phyloP scores from a whole-genome alignment of 164 flowering plant species.

The Chimonanthus salicifolius region DNA sequence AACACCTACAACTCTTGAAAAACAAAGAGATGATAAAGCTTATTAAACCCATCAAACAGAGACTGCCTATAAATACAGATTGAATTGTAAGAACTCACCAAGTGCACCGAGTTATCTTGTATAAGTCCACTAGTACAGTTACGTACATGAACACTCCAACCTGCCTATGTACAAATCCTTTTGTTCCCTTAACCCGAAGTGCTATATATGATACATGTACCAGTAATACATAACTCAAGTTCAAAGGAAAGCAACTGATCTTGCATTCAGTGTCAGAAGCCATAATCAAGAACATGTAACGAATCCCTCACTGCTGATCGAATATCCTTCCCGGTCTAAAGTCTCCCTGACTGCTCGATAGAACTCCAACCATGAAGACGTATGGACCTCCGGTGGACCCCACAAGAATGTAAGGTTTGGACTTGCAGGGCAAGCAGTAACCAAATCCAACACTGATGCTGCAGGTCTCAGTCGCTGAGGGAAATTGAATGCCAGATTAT shows the following conservation, averaged over 20 bases:
- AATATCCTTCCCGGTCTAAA: constrained; percentile 37
- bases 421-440: constrained; percentile 70
- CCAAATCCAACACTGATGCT: constrained; percentile 76
- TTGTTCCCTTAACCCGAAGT: constrained; percentile 7
- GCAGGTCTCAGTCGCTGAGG: constrained; percentile 63
- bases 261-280: not conserved
- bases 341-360: constrained; percentile 65
- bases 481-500: constrained; percentile 77
- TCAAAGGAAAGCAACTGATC: constrained; percentile 3
- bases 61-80: constrained; percentile 19
- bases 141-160: constrained; percentile 13
- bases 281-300: constrained; percentile 46
- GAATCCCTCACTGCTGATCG: constrained; percentile 44
- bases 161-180: constrained; percentile 30
- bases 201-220: constrained; percentile 18
- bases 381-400: constrained; percentile 34
- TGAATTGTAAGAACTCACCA: constrained; percentile 18
- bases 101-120: not conserved
- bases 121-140: not conserved
- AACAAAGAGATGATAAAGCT: not conserved
- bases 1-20: not conserved
- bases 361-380: constrained; percentile 68
- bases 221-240: constrained; percentile 8
- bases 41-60: constrained; percentile 8
- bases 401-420: constrained; percentile 83